Base-by-base conservation (phyloP, 2,329 filamentous ascomycete species). In the Exophiala alcalophila region DNA sequence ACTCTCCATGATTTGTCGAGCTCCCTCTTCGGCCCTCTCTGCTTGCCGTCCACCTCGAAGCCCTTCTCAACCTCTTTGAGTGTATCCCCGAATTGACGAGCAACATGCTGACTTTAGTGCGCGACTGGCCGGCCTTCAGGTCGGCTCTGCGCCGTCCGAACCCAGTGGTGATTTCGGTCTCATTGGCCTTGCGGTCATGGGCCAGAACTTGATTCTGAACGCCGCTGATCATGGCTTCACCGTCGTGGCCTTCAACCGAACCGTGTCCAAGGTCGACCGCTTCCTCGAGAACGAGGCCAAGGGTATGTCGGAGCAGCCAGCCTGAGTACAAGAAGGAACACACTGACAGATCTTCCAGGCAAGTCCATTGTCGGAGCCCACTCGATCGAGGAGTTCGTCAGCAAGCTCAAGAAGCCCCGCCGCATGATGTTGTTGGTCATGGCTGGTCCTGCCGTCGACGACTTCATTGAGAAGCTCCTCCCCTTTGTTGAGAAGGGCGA, bases 351-450 rank as follows among this genome's bases (percentile, higher is more conserved):
- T 8, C 6, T 30, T 20, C 8, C 43, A 78, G 82, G 90, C 77
- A 96, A 95, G 80, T 85, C 87, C 61, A 85, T 98, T 61, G 81
- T 96, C 56, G 92, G 92, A 68, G 91, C 92, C 61, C 84, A 95
- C 75, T 86, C 83, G 64, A 84, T 88, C 67, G 80, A 95, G 77
- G 92, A 98, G 72, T 96, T 98, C 67, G 81, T 91, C 65, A 73
- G 80, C 71, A 96, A 96, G 81, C 86, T 98, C 68, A 97, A 97
- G 87, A 87, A 80, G 63, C 92, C 92, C 64, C 88, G 92, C 62
- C 86, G 90, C 63, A 81, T 98, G 72, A 98, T 98, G 92, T 81
- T 98, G 64, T 85, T 98, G 59, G 92, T 98, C 73, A 94, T 96
- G 85, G 92, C 92, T 61, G 92, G 92, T 65, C 86, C 92, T 78